Conservation (phyloP, 768 basidiomycete genomes). For the Tulasnella calospora region DNA sequence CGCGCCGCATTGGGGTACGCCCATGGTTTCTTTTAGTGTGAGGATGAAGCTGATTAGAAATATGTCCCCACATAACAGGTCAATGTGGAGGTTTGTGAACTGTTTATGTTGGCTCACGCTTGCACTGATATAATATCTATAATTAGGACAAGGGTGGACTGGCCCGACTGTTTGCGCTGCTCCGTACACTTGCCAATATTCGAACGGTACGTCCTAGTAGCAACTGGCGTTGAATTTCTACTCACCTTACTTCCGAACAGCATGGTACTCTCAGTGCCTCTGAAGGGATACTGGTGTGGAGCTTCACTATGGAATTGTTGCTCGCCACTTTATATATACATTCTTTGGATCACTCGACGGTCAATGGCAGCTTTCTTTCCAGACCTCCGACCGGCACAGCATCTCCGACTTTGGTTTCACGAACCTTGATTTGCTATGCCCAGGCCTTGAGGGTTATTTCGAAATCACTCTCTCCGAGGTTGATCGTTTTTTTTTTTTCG, state of each 20-base stretch:
- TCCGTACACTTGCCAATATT: neutral
- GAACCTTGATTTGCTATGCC: too few species aligned
- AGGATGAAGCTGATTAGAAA: neutral
- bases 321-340: neutral
- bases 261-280: neutral
- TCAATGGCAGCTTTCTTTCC: too few species aligned
- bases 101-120: neutral
- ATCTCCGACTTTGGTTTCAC: too few species aligned
- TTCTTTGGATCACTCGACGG: too few species aligned
- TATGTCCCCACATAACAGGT: neutral
- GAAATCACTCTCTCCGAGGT: too few species aligned
- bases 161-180: slow-evolving; percentile 18
- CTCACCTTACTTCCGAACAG: neutral
- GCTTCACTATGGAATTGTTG: neutral
- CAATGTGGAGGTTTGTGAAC: neutral
- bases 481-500: too few species aligned
- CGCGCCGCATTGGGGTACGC: neutral
- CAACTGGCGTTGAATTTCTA: neutral
- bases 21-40: neutral
- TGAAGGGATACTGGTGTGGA: neutral
- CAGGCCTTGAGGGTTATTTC: too few species aligned
- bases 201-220: slow-evolving; percentile 2
- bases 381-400: too few species aligned
- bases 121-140: neutral
- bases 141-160: neutral